Evolutionary conservation across 1,284 basidiomycete species (phyloP).

Genomic region (Rhodofomes roseus): DNA sequence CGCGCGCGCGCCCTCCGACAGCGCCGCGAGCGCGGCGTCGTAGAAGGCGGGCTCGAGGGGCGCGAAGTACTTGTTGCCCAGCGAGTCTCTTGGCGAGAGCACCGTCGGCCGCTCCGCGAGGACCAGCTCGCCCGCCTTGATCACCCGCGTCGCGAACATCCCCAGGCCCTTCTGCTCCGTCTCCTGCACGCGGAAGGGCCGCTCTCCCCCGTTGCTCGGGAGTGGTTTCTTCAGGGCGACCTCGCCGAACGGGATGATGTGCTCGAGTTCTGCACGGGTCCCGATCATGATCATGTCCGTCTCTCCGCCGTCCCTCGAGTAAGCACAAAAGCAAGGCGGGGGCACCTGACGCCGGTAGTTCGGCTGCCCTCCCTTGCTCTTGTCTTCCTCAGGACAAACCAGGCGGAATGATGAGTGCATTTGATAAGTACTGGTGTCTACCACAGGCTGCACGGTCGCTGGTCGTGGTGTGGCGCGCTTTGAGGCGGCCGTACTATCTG

Average conservation of each 20-base stretch:
- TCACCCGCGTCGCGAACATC: constrained; percentile 17
- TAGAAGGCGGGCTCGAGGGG: neutral
- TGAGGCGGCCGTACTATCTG: too few species aligned
- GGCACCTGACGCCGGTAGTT: neutral
- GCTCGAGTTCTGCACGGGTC: neutral
- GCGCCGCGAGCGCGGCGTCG: neutral
- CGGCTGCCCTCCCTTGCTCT: neutral
- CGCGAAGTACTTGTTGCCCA: neutral
- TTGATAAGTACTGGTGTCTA: too few species aligned
- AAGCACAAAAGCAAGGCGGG: neutral
- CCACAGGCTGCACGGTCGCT: too few species aligned
- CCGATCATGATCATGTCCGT: neutral
- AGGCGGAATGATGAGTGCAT: too few species aligned
- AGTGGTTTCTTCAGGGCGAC: neutral
- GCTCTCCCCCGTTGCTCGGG: neutral
- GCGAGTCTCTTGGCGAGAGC: neutral
- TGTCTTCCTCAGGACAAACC: neutral
- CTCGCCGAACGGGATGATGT: neutral
- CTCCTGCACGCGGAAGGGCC: neutral
- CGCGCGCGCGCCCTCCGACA: neutral
- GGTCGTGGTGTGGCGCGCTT: too few species aligned
- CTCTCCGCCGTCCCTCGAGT: neutral
- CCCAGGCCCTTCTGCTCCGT: constrained; percentile 6
- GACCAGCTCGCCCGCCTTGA: constrained; percentile 19
- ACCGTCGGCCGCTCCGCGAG: constrained; percentile 14